Base-by-base conservation (phyloP, 352 stramenopile genomes). In the Blastocystis sp. region DNA sequence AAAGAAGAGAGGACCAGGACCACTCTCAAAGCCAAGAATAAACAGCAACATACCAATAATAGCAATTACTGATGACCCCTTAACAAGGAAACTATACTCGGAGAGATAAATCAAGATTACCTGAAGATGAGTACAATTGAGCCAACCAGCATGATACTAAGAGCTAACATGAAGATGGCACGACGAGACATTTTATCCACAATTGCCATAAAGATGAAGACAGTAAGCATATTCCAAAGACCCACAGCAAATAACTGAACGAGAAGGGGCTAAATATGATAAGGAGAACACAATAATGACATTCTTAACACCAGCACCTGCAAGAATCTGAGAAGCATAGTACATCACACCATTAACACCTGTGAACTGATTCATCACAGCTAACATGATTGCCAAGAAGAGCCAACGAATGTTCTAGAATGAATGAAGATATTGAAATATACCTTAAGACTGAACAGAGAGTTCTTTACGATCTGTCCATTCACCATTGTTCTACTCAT, bases 121-220 rank as follows among this genome's bases (percentile, higher is more conserved):
- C 37, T 57, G 3, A 12, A 12, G 3, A 12, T 67, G 27, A 81
- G 71, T 14, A 27, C 43, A 29, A 77, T 21, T 0, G 77, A 54
- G 16, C 77, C 77, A 21, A 87, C 37, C 2, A 78, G n/a, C 77
- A 87, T 87, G 46, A 87, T 61, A 19, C 21, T 46, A 0, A 87
- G 29, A 16, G 77, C 59, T 3, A 87, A 66, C n/a, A 78, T 78
- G 27, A 87, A 87, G 65, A 87, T 87, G 39, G 35, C 19, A 14
- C 65, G 37, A 52, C 77, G 77, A 11, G 77, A 87, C 46, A 87
- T 29, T 9, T 51, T 24, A 21, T 87, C 77, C 1, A 87, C 77
- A 51, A 87, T 37, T 37, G 57, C 77, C 77, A 87, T 87, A 27
- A 87, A 87, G 65, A 87, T 87, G 27, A 87, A 77, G n/a, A 87